A percentile compares a stretch with the other conserved stretches of the same genome.
These are phyloP conservation scores for Myrica gale DNA, from an alignment of 306 rosid species.

Conservation along the genomic window DNA sequence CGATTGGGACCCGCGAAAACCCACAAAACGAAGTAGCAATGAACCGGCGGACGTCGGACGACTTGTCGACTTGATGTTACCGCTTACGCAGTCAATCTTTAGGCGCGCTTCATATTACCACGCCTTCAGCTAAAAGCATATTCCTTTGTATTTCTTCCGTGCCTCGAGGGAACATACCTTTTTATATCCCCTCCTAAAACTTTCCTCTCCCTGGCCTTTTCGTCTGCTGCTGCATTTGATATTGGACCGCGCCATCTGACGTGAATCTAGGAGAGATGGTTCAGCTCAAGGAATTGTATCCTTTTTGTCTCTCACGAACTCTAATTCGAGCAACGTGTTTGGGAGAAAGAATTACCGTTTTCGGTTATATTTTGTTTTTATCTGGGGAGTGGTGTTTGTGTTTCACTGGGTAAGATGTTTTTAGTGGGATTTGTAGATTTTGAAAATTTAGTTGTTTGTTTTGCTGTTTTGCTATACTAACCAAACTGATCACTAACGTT, in stretches of 20 bases:
- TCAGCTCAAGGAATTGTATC: constrained; percentile 53
- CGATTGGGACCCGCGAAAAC: too few relatives aligned
- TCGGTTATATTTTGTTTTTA: neutral
- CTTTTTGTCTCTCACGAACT: neutral
- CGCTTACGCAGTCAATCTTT: neutral
- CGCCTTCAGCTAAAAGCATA: neutral
- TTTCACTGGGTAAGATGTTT: neutral
- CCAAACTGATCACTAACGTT: neutral
- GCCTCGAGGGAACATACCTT: neutral
- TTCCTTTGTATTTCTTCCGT: neutral
- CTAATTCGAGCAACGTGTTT: neutral
- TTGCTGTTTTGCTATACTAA: neutral
- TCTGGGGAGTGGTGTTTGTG: neutral
- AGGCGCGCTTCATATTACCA: neutral
- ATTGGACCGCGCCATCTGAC: neutral
- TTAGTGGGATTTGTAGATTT: too few relatives aligned
- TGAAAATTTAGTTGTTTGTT: neutral
- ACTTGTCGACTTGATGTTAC: neutral
- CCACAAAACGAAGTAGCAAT: neutral
- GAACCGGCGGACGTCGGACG: neutral
- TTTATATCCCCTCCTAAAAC: neutral
- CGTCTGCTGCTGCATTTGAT: neutral
- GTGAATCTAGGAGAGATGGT: constrained; percentile 27
- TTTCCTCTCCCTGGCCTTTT: neutral
- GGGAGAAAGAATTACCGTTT: too few relatives aligned